Conservation (phyloP, 129 eudicot species). For the Erigeron canadensis region DNA sequence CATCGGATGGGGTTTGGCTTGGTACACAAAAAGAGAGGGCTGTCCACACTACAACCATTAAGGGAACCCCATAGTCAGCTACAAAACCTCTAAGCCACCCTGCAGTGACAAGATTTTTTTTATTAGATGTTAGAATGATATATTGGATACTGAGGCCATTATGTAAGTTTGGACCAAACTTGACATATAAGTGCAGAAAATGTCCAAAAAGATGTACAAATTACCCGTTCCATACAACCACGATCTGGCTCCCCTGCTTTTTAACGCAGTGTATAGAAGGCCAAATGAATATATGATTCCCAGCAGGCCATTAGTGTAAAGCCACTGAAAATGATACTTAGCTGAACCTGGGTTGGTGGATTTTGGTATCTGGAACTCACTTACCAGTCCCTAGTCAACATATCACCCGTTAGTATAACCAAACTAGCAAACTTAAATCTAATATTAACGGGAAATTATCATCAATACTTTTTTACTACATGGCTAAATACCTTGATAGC, state of each 20-base stretch:
- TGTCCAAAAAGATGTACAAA: background rate
- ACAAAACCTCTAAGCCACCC: constrained; percentile 43
- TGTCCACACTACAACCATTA: constrained; percentile 54
- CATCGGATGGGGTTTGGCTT: constrained; percentile 41
- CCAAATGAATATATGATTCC: constrained; percentile 54
- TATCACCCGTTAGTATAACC: background rate
- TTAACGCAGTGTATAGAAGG: constrained; percentile 51
- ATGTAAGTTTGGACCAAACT: constrained; percentile 4
- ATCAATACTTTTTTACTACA: background rate
- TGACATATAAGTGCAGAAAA: background rate
- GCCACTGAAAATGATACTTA: constrained; percentile 50
- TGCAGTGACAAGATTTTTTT: background rate
- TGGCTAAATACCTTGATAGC: constrained; percentile 52
- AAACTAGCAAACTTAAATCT: background rate
- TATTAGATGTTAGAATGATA: constrained; percentile 16
- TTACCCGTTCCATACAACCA: constrained; percentile 54
- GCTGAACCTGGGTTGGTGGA: constrained; percentile 22
- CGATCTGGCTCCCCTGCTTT: constrained; percentile 59
- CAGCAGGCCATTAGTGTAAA: constrained; percentile 51
- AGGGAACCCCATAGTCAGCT: constrained; percentile 64
- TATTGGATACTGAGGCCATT: background rate
- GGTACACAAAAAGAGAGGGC: constrained; percentile 46
- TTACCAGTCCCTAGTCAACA: constrained; percentile 41
- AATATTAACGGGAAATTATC: background rate
- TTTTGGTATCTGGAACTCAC: constrained; percentile 53